Percentiles rank a stretch among this genome's conserved stretches.
Evolutionary conservation across 768 basidiomycete species (phyloP).

Genomic region (Pisolithus marmoratus): DNA sequence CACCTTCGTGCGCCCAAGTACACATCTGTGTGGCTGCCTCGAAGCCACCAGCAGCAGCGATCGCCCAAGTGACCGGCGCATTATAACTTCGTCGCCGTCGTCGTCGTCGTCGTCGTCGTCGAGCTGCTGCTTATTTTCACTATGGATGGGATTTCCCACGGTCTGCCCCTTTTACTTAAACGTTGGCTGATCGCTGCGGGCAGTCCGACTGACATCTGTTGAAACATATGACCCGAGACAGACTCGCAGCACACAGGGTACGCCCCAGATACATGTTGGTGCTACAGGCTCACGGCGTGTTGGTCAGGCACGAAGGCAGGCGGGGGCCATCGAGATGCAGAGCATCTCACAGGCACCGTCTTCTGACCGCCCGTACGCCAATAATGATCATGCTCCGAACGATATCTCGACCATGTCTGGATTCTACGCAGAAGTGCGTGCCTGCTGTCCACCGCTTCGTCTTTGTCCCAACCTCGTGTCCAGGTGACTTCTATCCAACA

Average conservation of each 20-base stretch:
- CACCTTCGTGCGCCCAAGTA: constrained; percentile 19
- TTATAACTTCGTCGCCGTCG: constrained; percentile 34
- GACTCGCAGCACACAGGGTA: constrained; percentile 82
- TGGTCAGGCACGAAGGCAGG: constrained; percentile 47
- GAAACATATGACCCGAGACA: constrained; percentile 58
- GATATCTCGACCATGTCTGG: constrained; percentile 24
- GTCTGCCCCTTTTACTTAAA: too few species aligned
- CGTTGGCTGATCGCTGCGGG: neutral
- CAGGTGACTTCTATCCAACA: constrained; percentile 50
- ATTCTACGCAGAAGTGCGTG: constrained; percentile 29
- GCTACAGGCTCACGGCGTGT: constrained; percentile 43
- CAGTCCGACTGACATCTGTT: too few species aligned
- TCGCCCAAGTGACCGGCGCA: constrained; percentile 59
- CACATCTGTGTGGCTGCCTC: too few species aligned
- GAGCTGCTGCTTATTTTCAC: neutral
- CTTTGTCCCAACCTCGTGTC: neutral
- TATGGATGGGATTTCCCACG: neutral
- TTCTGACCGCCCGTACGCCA: constrained; percentile 4
- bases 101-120: neutral
- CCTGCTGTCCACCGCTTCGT: neutral
- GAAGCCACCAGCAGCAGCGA: constrained; percentile 59
- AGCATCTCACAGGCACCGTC: constrained; percentile 6
- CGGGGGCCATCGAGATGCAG: constrained; percentile 23
- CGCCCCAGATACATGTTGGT: too few species aligned
- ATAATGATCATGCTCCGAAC: neutral